Conservation (phyloP, 306 rosid species). For the Clitoria ternatea region DNA sequence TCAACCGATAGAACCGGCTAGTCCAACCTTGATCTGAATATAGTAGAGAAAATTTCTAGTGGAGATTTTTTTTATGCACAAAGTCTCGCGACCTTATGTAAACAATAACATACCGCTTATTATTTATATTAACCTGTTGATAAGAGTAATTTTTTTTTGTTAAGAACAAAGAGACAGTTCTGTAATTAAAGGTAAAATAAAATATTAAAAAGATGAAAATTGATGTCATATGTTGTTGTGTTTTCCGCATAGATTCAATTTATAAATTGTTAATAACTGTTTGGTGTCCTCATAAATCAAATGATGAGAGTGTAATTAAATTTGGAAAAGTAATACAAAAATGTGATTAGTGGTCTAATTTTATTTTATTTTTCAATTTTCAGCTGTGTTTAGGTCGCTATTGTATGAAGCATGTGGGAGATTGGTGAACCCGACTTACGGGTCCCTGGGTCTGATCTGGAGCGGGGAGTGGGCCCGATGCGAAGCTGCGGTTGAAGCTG, state of each 20-base stretch:
- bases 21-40: no score
- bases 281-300: background rate
- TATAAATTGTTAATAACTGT: background rate
- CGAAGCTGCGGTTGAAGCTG: constrained; percentile 59
- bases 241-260: background rate
- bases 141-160: no score
- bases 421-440: constrained; percentile 58
- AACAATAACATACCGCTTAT: no score
- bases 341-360: background rate
- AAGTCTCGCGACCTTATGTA: no score
- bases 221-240: no score
- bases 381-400: constrained; percentile 57
- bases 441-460: constrained; percentile 57
- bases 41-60: no score
- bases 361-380: background rate
- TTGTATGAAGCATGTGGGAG: constrained; percentile 72
- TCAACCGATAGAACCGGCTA: no score
- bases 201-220: no score
- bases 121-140: no score
- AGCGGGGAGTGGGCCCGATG: constrained; percentile 51
- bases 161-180: no score
- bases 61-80: no score
- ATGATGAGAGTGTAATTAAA: background rate
- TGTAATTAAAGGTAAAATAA: no score
- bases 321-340: background rate